Percentiles rank a stretch among this genome's conserved stretches.
Evolutionary conservation across 805 yeast genomes (phyloP).

Genomic region (Peterozyma xylosa): DNA sequence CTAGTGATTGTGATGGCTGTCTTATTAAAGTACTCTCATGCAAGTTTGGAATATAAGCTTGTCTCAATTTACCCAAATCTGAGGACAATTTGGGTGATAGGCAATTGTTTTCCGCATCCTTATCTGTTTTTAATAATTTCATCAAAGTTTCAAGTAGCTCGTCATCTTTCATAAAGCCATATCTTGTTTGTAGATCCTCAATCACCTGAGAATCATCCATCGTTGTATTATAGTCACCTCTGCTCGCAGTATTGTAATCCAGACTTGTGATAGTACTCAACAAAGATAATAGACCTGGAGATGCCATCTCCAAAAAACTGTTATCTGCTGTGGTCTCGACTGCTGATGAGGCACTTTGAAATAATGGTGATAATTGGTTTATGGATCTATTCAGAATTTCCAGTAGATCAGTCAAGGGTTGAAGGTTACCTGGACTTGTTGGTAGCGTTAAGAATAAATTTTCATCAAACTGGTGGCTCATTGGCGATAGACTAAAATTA

Average conservation of each 20-base stretch:
- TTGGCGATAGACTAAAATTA: too few relatives aligned
- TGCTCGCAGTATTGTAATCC: not conserved
- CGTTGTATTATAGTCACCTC: constrained; percentile 10
- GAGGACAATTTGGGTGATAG: constrained; percentile 1
- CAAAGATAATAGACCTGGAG: too few relatives aligned
- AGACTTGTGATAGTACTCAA: too few relatives aligned
- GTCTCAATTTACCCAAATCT: constrained; percentile 1
- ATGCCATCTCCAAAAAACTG: too few relatives aligned
- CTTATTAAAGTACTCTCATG: not conserved
- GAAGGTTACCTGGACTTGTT: too few relatives aligned
- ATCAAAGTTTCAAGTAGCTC: constrained; percentile 6
- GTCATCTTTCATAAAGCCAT: constrained; percentile 15
- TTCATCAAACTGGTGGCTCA: too few relatives aligned
- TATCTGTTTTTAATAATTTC: constrained; percentile 1
- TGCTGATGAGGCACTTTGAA: too few relatives aligned
- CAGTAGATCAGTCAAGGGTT: too few relatives aligned
- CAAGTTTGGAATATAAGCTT: not conserved
- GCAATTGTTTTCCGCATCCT: not conserved
- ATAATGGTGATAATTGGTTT: too few relatives aligned
- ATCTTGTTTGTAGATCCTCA: constrained; percentile 16
- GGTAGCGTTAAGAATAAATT: too few relatives aligned
- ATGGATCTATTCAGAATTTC: too few relatives aligned
- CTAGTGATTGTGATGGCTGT: not conserved
- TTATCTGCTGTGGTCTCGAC: too few relatives aligned
- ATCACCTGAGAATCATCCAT: constrained; percentile 28